A percentile compares a stretch with the other conserved stretches of the same genome.
These are phyloP conservation scores for Venturia carpophila DNA, from an alignment of 2,329 filamentous ascomycete species.

Conservation along the genomic window DNA sequence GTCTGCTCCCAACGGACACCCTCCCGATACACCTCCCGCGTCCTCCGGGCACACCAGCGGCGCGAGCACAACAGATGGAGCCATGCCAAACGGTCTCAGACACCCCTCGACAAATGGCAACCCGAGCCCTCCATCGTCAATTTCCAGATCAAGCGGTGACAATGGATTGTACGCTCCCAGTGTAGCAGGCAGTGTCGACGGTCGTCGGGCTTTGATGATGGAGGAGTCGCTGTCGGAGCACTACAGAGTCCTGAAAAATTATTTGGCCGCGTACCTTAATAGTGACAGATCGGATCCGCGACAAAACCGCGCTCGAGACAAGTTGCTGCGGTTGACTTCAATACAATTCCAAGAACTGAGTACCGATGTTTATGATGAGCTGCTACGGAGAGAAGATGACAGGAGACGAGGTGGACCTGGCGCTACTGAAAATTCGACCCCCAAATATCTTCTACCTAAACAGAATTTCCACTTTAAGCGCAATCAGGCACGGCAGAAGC, in stretches of 20 bases:
- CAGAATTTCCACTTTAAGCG: constrained; percentile 90
- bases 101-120: constrained; percentile 34
- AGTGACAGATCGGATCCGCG: constrained; percentile 68
- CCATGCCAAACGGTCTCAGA: constrained; percentile 47
- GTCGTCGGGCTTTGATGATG: constrained; percentile 48
- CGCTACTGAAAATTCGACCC: constrained; percentile 39
- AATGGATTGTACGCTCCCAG: constrained; percentile 53
- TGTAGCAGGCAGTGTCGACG: constrained; percentile 50
- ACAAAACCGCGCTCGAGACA: constrained; percentile 87
- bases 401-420: constrained; percentile 38
- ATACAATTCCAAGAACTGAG: constrained; percentile 97
- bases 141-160: constrained; percentile 77
- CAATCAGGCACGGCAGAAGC: constrained; percentile 92
- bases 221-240: constrained; percentile 72
- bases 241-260: constrained; percentile 70
- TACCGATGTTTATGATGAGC: constrained; percentile 94
- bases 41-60: constrained; percentile 34
- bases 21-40: constrained; percentile 26
- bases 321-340: constrained; percentile 77
- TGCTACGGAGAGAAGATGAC: constrained; percentile 73
- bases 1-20: constrained; percentile 29
- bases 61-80: constrained; percentile 34
- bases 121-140: constrained; percentile 80
- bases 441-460: constrained; percentile 69
- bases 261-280: constrained; percentile 60